Evolutionary conservation across 2,329 filamentous ascomycete genomes (phyloP), one percentile per base, ranked within the genome.

Genomic region (Didymella exigua): DNA sequence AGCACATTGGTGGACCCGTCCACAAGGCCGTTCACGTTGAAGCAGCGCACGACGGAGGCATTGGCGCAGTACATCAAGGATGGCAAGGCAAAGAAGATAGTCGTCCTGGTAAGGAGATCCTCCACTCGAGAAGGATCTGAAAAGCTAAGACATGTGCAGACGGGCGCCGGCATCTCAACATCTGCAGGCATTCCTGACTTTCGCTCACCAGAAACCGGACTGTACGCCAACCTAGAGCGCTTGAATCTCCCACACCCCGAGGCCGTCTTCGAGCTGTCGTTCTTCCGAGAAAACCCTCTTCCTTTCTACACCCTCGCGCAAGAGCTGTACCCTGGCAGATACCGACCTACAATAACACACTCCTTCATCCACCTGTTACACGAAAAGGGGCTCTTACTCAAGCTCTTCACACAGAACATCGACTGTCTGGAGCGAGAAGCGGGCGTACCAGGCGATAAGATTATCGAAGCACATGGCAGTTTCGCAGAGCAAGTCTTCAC

Each of bases 351-450:
- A 1, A 81, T 98, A 49, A 89, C 92, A 2, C 95, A 99, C 76
- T 88, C 86, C 30, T 99, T 99, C 76, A 87, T 99, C 67, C 83
- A 86, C 13, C 80, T 99, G 21, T 85, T 98, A 14, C 84, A 93
- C 53, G 80, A 87, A 56, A 96, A 96, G 76, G 86, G 85, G 4
- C 79, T 93, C 34, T 79, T 99, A 21, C 79, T 89, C 62, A 95
- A 92, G 80, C 84, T 95, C 48, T 99, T 98, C 75, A 97, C 95
- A 0, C 95, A 99, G 72, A 99, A 99, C 70, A 98, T 99, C 63
- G 95, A 99, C 77, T 96, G 92, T 68, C 82, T 99, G 11, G 95
- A 99, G 77, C 86, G 93, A 19, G 83, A 85, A 63, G 95, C 93
- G 11, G 95, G 95, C 23, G 87, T 99, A 0, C 90, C 92, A 0